A percentile compares a stretch with the other conserved stretches of the same genome.
phyloP scores from a whole-genome alignment of 2,329 filamentous ascomycete genomes.

The Epichloe scottii region DNA sequence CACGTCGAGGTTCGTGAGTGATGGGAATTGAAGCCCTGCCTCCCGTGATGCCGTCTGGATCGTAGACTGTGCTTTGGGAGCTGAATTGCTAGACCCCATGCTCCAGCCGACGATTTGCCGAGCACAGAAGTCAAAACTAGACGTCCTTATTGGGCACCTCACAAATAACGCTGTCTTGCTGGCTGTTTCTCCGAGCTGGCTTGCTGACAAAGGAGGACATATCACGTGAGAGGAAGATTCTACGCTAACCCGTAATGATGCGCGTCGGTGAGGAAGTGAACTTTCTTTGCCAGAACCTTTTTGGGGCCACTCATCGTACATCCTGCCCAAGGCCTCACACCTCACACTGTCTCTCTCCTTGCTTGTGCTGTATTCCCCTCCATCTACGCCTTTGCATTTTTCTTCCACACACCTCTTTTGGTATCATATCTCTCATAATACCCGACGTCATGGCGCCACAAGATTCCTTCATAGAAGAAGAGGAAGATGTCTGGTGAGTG shows the following conservation, averaged over 20 bases:
- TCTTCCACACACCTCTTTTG: conserved; percentile 11
- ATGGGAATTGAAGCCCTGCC: background rate
- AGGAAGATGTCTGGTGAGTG: conserved; percentile 55
- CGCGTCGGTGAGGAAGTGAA: conserved; percentile 1
- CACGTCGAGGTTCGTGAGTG: background rate
- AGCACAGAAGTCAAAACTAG: background rate
- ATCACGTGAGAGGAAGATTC: conserved; percentile 3
- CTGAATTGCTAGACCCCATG: background rate
- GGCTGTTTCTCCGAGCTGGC: no score
- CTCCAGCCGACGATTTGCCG: conserved; percentile 19
- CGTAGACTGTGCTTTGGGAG: background rate
- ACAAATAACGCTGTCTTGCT: no score
- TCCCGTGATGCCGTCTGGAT: background rate
- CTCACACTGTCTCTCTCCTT: conserved; percentile 9
- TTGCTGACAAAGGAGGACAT: background rate
- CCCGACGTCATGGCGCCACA: conserved; percentile 48
- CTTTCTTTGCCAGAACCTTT: conserved; percentile 11
- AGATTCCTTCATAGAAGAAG: conserved; percentile 60
- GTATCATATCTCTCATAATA: conserved; percentile 8
- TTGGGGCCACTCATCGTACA: conserved; percentile 7
- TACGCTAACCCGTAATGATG: background rate
- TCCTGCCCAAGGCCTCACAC: conserved; percentile 11
- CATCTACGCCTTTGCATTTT: conserved; percentile 5
- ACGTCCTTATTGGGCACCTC: no score
- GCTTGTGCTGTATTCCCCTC: conserved; percentile 10